These are phyloP conservation scores for Cryptococcus maquisensis DNA, from an alignment of 1,284 basidiomycete genomes.

Conservation along the genomic window DNA sequence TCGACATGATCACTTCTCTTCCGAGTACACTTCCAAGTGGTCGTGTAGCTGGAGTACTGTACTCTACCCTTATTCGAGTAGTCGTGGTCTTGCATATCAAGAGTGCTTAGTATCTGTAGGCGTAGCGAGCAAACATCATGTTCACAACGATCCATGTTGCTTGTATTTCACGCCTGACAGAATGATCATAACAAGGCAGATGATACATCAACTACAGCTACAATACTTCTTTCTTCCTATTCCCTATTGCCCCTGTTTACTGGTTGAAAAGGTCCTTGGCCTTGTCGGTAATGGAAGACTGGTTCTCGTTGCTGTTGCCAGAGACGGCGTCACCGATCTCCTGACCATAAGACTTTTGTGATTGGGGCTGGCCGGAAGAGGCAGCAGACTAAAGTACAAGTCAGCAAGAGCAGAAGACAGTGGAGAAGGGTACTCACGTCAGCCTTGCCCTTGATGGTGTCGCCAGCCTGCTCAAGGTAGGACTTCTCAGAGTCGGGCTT, in stretches of 20 bases:
- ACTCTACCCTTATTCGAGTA: too few relatives aligned
- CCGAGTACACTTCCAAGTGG: too few relatives aligned
- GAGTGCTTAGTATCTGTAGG: too few relatives aligned
- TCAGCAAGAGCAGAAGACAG: not conserved
- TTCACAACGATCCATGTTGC: too few relatives aligned
- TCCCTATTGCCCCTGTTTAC: not conserved
- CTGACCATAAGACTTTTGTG: conserved; percentile 34
- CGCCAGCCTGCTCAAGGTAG: conserved; percentile 34
- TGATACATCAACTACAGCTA: conserved; percentile 9
- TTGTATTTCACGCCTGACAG: too few relatives aligned
- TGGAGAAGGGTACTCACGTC: conserved; percentile 22
- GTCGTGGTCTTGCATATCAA: too few relatives aligned
- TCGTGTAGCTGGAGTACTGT: too few relatives aligned
- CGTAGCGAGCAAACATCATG: too few relatives aligned
- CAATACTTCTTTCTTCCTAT: conserved; percentile 1
- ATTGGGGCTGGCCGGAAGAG: conserved; percentile 34
- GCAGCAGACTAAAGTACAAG: conserved; percentile 22
- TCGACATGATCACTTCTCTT: too few relatives aligned
- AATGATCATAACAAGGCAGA: too few relatives aligned
- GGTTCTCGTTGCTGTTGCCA: conserved; percentile 35
- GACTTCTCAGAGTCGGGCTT: conserved; percentile 42
- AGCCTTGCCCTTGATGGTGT: conserved; percentile 30
- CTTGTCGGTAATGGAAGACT: conserved; percentile 24
- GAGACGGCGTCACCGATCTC: conserved; percentile 28
- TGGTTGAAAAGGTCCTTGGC: conserved; percentile 26